Evolutionary conservation across 2,329 filamentous ascomycete species (phyloP), one percentile per base, ranked within the genome.

Genomic region (Arachnomyces sp.): DNA sequence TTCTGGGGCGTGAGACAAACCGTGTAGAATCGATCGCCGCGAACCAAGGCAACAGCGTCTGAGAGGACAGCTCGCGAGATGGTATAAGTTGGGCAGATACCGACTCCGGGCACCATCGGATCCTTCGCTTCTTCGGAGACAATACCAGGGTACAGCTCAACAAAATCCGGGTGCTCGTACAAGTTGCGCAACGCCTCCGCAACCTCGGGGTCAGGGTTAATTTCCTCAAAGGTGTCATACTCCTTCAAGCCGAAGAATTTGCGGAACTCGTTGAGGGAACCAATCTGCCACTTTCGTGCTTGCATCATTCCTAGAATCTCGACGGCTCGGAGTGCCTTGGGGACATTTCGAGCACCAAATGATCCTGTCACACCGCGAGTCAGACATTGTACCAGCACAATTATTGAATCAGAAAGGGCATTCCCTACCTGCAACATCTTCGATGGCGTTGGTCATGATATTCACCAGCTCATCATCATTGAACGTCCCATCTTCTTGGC

Each of bases 261-360:
- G 38, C 86, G 76, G 69, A 92, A 93, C 65, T 92, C 86, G 55
- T 93, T 93, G 45, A 93, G 68, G 0, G 82, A 81, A 0, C 82
- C 81, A 7, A 87, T 64, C 45, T 87, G 81, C 86, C 86, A 93
- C 40, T 74, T 73, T 34, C 86, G 73, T 3, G 82, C 77, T 45
- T 88, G 84, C 35, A 85, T 70, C 42, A 93, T 92, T 32, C 84
- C 85, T 5, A 92, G 68, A 28, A 92, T 82, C 59, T 92, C 85
- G 12, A 92, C 76, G 1, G 81, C 77, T 48, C 79, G 77, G 70
- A 93, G 76, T 20, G 81, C 74, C 15, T 76, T 72, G 0, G 87
- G 86, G 0, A 90, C 81, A 44, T 85, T 84, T 11, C 79, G 78
- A 0, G 77, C 79, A 1, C 83, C 83, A 49, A 86, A 88, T 0